Evolutionary conservation across 2,329 filamentous ascomycete genomes (phyloP).

Genomic region (Penicillium sp.): DNA sequence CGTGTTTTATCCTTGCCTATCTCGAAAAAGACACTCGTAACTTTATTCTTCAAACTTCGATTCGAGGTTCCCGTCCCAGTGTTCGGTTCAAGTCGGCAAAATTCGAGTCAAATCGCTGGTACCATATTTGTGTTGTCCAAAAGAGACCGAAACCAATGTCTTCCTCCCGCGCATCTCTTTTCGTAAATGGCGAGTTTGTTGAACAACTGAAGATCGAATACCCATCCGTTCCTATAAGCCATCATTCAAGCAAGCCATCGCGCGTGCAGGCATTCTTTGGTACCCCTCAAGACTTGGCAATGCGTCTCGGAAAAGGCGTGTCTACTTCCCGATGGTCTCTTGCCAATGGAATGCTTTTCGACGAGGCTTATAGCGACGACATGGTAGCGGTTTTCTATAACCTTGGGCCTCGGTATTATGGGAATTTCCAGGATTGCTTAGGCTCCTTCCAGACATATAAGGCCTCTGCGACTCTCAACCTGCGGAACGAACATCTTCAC

Average conservation of each 20-base stretch:
- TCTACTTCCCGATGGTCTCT: constrained; percentile 82
- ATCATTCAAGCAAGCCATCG: constrained; percentile 48
- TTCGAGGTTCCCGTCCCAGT: constrained; percentile 79
- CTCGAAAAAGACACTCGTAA: constrained; percentile 90
- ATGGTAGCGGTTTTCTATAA: constrained; percentile 86
- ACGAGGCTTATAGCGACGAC: constrained; percentile 85
- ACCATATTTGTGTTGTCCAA: constrained; percentile 89
- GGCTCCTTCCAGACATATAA: constrained; percentile 96
- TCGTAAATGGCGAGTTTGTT: constrained; percentile 88
- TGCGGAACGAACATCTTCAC: constrained; percentile 87
- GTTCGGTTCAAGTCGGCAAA: constrained; percentile 83
- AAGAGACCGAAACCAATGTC: constrained; percentile 71
- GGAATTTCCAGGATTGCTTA: constrained; percentile 94
- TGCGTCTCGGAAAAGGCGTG: constrained; percentile 68
- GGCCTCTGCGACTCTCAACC: constrained; percentile 83
- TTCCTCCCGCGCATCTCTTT: constrained; percentile 79
- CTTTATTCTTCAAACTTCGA: constrained; percentile 93
- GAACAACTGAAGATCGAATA: constrained; percentile 91
- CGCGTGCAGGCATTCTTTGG: constrained; percentile 90
- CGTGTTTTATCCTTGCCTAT: constrained; percentile 91
- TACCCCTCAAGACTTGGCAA: constrained; percentile 83
- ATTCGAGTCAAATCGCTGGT: constrained; percentile 80
- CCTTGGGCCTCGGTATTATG: constrained; percentile 84
- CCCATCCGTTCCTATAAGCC: constrained; percentile 68
- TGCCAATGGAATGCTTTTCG: constrained; percentile 83